Percentiles rank a stretch among this genome's conserved stretches.
Evolutionary conservation across 2,329 filamentous ascomycete genomes (phyloP).

Genomic region (Grosmannia huntii): DNA sequence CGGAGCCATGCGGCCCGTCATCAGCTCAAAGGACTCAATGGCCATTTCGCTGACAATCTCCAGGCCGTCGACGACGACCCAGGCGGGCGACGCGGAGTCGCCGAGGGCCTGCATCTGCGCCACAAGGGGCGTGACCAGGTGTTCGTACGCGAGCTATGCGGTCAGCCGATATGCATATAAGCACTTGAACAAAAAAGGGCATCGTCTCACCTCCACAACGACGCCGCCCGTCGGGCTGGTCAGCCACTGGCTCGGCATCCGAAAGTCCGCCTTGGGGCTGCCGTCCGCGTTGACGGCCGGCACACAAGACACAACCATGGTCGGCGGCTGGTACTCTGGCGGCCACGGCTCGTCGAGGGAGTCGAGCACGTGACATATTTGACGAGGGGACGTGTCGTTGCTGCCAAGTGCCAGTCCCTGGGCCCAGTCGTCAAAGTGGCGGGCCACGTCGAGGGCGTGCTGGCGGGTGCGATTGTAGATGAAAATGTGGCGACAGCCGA

Average conservation of each 20-base stretch:
- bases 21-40: slow-evolving; percentile 63
- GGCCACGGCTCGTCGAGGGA: slow-evolving; percentile 53
- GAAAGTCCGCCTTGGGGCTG: slow-evolving; percentile 52
- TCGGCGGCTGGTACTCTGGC: slow-evolving; percentile 45
- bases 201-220: slow-evolving; percentile 42
- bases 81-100: slow-evolving; percentile 41
- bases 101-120: slow-evolving; percentile 44
- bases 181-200: neutral
- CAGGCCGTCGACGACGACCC: slow-evolving; percentile 60
- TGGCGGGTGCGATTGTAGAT: slow-evolving; percentile 53
- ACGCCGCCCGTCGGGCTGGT: slow-evolving; percentile 60
- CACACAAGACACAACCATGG: slow-evolving; percentile 60
- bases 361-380: slow-evolving; percentile 40
- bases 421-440: slow-evolving; percentile 50
- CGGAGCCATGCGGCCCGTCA: slow-evolving; percentile 60
- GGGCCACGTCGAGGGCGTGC: slow-evolving; percentile 48
- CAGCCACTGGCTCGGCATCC: slow-evolving; percentile 57
- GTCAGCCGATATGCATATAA: neutral
- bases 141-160: slow-evolving; percentile 51
- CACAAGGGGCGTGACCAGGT: slow-evolving; percentile 54
- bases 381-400: slow-evolving; percentile 7
- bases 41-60: slow-evolving; percentile 64
- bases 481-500: slow-evolving; percentile 62
- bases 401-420: slow-evolving; percentile 16
- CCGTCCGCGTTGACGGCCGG: slow-evolving; percentile 51